These are phyloP conservation scores for Sambucus nigra DNA, from an alignment of 129 eudicot species.

Conservation along the genomic window DNA sequence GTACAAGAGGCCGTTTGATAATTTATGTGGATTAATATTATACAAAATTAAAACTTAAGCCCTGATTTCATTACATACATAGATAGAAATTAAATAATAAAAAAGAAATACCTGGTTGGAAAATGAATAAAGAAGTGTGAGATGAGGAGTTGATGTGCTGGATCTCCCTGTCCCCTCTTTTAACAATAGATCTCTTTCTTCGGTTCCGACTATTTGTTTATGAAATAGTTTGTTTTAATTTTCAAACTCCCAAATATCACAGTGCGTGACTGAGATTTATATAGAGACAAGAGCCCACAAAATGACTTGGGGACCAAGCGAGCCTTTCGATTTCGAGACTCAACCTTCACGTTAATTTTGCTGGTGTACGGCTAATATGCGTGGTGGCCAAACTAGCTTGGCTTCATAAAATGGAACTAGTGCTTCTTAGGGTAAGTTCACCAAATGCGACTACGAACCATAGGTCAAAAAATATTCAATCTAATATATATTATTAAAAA, in stretches of 20 bases:
- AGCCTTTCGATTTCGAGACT: constrained; percentile 1
- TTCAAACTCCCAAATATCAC: no score
- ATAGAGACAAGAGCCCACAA: background rate
- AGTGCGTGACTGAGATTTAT: background rate
- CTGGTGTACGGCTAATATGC: background rate
- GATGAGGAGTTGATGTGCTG: background rate
- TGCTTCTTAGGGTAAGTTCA: no score
- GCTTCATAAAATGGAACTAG: no score
- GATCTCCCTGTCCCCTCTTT: background rate
- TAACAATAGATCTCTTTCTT: background rate
- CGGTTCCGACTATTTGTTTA: background rate
- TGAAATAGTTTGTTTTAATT: background rate
- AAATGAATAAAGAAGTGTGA: background rate
- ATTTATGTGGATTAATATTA: no score
- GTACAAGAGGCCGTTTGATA: no score
- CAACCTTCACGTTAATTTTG: background rate
- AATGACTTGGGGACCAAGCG: background rate
- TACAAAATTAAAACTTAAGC: background rate
- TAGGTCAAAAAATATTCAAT: no score
- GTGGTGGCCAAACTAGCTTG: background rate
- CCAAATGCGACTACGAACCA: no score
- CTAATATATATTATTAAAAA: no score
- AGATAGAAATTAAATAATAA: background rate
- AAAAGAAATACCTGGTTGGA: background rate
- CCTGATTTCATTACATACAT: background rate